Evolutionary conservation across 2,329 filamentous ascomycete species (phyloP).

Genomic region (Massarina eburnea): DNA sequence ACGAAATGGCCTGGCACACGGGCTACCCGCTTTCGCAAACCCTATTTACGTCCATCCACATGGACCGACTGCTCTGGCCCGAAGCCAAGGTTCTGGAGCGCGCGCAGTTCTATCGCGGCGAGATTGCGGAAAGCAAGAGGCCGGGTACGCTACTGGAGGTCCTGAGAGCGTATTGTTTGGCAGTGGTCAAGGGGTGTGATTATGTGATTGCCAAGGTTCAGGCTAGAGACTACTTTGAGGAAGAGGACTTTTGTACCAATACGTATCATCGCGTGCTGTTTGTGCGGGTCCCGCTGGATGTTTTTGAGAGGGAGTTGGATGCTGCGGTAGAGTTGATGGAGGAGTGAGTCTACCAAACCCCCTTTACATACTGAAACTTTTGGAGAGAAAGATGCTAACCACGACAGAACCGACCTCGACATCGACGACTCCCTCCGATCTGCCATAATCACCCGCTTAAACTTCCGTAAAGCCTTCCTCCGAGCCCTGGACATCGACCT

Average conservation of each 20-base stretch:
- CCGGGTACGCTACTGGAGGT: constrained; percentile 50
- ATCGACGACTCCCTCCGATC: constrained; percentile 43
- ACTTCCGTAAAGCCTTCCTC: constrained; percentile 67
- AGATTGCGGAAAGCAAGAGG: constrained; percentile 20
- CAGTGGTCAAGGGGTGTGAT: constrained; percentile 78
- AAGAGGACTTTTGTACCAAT: constrained; percentile 95
- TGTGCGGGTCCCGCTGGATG: constrained; percentile 44
- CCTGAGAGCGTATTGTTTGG: constrained; percentile 83
- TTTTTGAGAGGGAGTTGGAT: constrained; percentile 37
- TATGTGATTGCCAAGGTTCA: constrained; percentile 76
- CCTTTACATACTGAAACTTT: neutral
- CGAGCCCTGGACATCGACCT: constrained; percentile 48
- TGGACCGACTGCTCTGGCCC: constrained; percentile 79
- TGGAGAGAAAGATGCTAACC: constrained; percentile 15
- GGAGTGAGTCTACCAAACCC: constrained; percentile 25
- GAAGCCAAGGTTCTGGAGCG: constrained; percentile 65
- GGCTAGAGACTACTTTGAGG: constrained; percentile 91
- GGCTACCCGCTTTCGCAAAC: constrained; percentile 97
- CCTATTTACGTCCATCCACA: constrained; percentile 86
- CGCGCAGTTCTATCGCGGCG: constrained; percentile 59
- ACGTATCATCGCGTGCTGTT: constrained; percentile 82
- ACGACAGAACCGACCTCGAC: constrained; percentile 19
- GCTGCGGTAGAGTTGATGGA: constrained; percentile 31
- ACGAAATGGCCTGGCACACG: constrained; percentile 97
- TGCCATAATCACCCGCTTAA: constrained; percentile 67